phyloP scores from a whole-genome alignment of 768 basidiomycete genomes.

The Fibroporia radiculosa region DNA sequence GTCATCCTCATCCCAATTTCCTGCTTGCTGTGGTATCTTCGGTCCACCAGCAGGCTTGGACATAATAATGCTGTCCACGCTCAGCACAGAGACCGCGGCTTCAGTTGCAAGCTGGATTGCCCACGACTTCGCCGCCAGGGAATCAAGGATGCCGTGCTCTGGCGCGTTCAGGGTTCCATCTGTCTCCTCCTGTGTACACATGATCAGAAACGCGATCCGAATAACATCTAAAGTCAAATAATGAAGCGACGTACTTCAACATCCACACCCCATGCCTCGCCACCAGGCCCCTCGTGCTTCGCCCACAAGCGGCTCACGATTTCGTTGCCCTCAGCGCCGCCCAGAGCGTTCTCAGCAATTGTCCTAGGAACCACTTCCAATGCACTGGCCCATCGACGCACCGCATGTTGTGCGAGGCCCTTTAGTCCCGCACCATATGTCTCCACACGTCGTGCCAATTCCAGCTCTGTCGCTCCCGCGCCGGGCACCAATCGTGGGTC shows the following conservation, averaged over 20 bases:
- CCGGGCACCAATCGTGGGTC: constrained; percentile 88
- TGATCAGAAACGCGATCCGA: not conserved
- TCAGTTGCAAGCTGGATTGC: constrained; percentile 87
- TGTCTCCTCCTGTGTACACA: constrained; percentile 58
- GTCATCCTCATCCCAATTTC: constrained; percentile 80
- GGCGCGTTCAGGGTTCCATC: constrained; percentile 68
- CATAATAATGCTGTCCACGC: constrained; percentile 97
- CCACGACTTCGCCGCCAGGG: constrained; percentile 87
- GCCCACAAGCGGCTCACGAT: constrained; percentile 85
- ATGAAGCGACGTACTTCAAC: constrained; percentile 56
- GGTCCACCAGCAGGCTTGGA: constrained; percentile 89
- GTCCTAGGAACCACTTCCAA: constrained; percentile 90
- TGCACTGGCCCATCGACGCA: constrained; percentile 82
- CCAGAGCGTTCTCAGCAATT: constrained; percentile 91
- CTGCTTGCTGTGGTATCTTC: constrained; percentile 79
- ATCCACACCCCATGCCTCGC: constrained; percentile 78
- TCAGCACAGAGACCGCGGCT: constrained; percentile 83
- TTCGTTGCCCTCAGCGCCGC: constrained; percentile 88
- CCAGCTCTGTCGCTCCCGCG: constrained; percentile 90
- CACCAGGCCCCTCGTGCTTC: constrained; percentile 73
- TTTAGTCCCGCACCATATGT: constrained; percentile 81
- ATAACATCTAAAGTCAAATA: not conserved
- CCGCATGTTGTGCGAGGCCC: constrained; percentile 89
- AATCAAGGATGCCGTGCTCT: constrained; percentile 69
- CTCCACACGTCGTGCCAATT: constrained; percentile 81